Evolutionary conservation across 768 basidiomycete genomes (phyloP), one percentile per base, ranked within the genome.

Genomic region (Suillus bovinus): DNA sequence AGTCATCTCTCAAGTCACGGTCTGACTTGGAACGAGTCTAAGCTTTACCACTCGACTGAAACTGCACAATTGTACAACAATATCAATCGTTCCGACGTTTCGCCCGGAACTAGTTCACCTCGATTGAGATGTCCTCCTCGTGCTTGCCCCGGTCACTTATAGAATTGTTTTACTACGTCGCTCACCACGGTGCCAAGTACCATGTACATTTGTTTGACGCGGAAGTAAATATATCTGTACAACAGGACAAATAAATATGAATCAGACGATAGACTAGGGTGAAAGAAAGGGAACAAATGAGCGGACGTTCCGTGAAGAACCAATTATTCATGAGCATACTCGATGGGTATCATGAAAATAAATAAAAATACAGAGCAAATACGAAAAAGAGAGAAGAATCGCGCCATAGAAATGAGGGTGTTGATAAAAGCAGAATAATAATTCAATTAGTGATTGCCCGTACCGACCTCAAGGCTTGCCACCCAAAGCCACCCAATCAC

Each of bases 401-500:
- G 11, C 42, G 42, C 42, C 3, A 44, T n/a, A 11, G 42, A 22
- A 44, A 44, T 5, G 42, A 46, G 44, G 10, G 22, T 22, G n/a
- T 46, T 13, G n/a, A 46, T 22, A 11, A 46, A 46, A 13, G n/a
- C n/a, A 46, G n/a, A 22, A 4, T 3, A 11, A 22, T 10, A 44
- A 44, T 5, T 44, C 4, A 44, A 4, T n/a, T 10, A 22, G 9
- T 10, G 17, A 22, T 22, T 17, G 42, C 42, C 9, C 10, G n/a
- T 4, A 29, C 29, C 10, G 17, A 4, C 31, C 7, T 33, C 1
- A 52, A 33, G 31, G 31, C 31, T 14, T n/a, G 17, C 50, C 50
- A n/a, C 56, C 22, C n/a, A 71, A 41, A 13, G 69, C 65, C 13
- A 62, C 61, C 70, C 67, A 73, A 46, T 71, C 70, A 46, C 63